Evolutionary conservation across 2,329 filamentous ascomycete genomes (phyloP).

Genomic region (Dothideomycetes sp.): DNA sequence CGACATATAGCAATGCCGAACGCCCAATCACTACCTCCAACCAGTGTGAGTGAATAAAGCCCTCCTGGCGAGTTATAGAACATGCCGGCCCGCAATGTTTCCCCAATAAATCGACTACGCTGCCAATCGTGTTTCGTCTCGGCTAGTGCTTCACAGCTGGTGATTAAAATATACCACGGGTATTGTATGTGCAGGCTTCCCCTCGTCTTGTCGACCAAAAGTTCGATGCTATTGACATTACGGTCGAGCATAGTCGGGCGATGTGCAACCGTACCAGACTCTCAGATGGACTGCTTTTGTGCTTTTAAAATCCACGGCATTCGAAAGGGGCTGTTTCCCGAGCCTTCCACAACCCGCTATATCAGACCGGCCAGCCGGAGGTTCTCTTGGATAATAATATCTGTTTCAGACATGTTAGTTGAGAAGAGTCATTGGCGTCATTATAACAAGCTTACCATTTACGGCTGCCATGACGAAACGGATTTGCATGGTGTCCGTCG

Average conservation of each 20-base stretch:
- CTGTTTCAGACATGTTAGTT: no score
- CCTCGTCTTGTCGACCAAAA: background rate
- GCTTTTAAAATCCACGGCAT: no score
- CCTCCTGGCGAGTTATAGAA: background rate
- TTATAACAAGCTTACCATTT: slow-evolving; percentile 63
- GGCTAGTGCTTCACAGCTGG: background rate
- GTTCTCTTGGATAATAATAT: slow-evolving; percentile 99
- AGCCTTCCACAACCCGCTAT: slow-evolving; percentile 41
- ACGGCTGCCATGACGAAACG: slow-evolving; percentile 99
- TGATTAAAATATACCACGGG: background rate
- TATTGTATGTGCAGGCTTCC: background rate
- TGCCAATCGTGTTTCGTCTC: background rate
- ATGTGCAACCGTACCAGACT: no score
- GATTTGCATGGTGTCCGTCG: slow-evolving; percentile 97
- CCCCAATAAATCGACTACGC: background rate
- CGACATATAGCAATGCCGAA: background rate
- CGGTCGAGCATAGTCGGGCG: no score
- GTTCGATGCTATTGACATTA: background rate
- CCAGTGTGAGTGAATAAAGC: background rate
- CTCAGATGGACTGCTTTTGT: no score
- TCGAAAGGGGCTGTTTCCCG: background rate
- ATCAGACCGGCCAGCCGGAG: slow-evolving; percentile 93
- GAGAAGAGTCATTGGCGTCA: no score
- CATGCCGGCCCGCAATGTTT: background rate
- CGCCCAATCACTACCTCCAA: background rate